These are phyloP conservation scores for Calonectria crousiana DNA, from an alignment of 2,329 filamentous ascomycete species.

Conservation along the genomic window DNA sequence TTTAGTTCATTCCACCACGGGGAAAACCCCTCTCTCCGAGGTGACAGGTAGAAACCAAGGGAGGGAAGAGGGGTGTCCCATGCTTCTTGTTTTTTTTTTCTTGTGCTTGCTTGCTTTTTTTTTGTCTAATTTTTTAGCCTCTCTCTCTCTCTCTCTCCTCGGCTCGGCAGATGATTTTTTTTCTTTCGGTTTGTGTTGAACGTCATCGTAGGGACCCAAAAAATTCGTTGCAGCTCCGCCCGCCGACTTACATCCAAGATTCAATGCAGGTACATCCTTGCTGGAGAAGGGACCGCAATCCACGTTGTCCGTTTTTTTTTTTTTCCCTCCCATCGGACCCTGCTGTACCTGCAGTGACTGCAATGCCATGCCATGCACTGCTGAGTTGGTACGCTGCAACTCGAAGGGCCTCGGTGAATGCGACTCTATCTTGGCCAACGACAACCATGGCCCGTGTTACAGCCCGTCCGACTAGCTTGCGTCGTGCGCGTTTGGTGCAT, in stretches of 20 bases:
- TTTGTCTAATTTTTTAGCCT: not conserved
- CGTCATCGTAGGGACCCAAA: not conserved
- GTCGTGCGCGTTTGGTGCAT: not conserved
- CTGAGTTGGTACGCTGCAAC: slow-evolving; percentile 6
- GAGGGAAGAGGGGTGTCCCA: not conserved
- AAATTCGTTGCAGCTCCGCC: not conserved
- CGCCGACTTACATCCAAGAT: not conserved
- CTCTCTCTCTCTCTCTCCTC: not conserved
- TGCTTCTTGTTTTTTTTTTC: not conserved
- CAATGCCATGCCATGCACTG: not conserved
- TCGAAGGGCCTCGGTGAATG: not conserved
- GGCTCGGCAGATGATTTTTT: not conserved
- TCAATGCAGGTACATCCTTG: slow-evolving; percentile 13
- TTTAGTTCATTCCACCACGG: not conserved
- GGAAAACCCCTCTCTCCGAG: not conserved
- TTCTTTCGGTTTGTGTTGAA: not conserved
- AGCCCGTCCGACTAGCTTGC: not conserved
- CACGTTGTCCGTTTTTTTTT: not conserved
- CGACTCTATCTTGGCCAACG: not conserved
- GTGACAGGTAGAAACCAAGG: not conserved
- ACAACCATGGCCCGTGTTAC: not conserved
- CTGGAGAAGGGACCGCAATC: not conserved
- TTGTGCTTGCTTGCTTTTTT: not conserved
- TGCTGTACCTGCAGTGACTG: slow-evolving; percentile 19
- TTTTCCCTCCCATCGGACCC: not conserved